Percentiles rank a stretch among this genome's conserved stretches.
phyloP scores from a whole-genome alignment of 73 alveolate genomes.

The Tetrahymena thermophila region DNA sequence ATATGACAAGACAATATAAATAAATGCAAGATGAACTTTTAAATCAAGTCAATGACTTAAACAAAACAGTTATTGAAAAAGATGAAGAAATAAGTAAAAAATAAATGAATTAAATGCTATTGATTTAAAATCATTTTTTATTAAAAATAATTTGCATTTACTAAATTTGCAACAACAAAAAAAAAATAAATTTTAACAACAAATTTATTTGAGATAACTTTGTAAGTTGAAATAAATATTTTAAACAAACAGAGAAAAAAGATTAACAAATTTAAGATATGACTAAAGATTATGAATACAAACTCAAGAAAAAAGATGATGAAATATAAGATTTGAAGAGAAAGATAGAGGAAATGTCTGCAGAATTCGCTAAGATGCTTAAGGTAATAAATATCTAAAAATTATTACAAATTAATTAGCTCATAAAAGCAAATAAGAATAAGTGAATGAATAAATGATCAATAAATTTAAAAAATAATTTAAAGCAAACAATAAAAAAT shows the following conservation, averaged over 20 bases:
- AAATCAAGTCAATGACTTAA: conserved; percentile 46
- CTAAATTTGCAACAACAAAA: background rate
- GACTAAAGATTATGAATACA: conserved; percentile 55
- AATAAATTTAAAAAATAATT: too few species aligned
- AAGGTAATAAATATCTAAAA: conserved; percentile 10
- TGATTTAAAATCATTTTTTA: too few species aligned
- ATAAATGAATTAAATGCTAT: background rate
- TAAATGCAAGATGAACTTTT: conserved; percentile 64
- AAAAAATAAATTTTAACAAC: too few species aligned
- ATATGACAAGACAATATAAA: conserved; percentile 74
- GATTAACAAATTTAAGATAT: conserved; percentile 37
- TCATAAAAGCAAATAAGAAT: too few species aligned
- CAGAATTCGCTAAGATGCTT: conserved; percentile 75
- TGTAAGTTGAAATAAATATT: too few species aligned
- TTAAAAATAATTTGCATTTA: too few species aligned
- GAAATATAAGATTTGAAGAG: conserved; percentile 61
- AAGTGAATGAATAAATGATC: too few species aligned
- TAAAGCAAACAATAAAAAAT: too few species aligned
- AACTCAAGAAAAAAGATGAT: conserved; percentile 51
- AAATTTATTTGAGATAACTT: background rate
- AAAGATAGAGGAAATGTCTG: conserved; percentile 68
- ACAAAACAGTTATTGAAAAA: conserved; percentile 40
- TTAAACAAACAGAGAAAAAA: conserved; percentile 13
- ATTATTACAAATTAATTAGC: too few species aligned
- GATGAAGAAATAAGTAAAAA: conserved; percentile 43